Percentiles rank a stretch among this genome's conserved stretches.
phyloP scores from a whole-genome alignment of 495 filamentous ascomycete genomes.

The Darksidea phi region DNA sequence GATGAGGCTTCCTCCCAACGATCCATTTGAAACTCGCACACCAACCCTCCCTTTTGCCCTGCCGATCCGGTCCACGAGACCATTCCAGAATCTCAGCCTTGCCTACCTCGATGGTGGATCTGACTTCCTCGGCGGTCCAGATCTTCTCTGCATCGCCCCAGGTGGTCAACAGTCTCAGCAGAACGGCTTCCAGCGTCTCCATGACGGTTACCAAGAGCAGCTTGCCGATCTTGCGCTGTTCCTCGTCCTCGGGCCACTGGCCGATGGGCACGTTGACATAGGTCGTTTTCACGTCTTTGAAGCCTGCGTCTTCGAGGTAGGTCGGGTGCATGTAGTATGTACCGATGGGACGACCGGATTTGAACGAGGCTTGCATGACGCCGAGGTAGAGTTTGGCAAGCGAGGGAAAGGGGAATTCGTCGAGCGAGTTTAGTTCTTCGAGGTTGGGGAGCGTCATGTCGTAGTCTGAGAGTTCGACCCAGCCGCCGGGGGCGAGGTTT shows the following conservation, averaged over 20 bases:
- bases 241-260: constrained; percentile 48
- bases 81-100: constrained; percentile 28
- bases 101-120: constrained; percentile 12
- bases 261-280: constrained; percentile 62
- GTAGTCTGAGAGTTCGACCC: constrained; percentile 52
- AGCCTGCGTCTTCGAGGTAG: constrained; percentile 57
- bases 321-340: constrained; percentile 55
- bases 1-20: constrained; percentile 19
- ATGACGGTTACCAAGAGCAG: constrained; percentile 64
- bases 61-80: neutral
- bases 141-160: constrained; percentile 16
- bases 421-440: neutral
- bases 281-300: constrained; percentile 57
- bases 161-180: constrained; percentile 59
- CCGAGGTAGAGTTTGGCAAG: constrained; percentile 16
- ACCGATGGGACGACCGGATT: constrained; percentile 51
- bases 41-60: constrained; percentile 24
- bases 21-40: constrained; percentile 34
- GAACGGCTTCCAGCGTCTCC: constrained; percentile 63
- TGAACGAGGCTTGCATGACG: constrained; percentile 43
- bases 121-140: constrained; percentile 29
- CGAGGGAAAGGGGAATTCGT: constrained; percentile 2
- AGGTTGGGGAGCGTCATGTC: constrained; percentile 18
- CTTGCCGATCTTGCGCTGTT: constrained; percentile 59
- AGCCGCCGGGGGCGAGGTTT: constrained; percentile 48